Percentiles rank a stretch among this genome's conserved stretches.
phyloP scores from a whole-genome alignment of 2,329 filamentous ascomycete genomes.

The Colletotrichum destructivum region DNA sequence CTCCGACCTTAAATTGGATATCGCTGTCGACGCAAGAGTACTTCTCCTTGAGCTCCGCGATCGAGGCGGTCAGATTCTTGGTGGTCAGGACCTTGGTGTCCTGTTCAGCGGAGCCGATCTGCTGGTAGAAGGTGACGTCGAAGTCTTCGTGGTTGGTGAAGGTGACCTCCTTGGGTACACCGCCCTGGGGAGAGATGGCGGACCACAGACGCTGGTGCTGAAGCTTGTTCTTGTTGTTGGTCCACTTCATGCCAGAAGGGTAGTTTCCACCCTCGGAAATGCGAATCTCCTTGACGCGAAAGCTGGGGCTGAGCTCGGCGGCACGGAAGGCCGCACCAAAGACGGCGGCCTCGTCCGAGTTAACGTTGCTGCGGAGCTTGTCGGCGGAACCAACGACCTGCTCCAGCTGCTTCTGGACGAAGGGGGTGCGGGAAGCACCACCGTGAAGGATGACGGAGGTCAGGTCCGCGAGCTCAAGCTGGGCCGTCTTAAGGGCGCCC shows the following conservation, averaged over 20 bases:
- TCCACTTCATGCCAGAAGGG: slow-evolving; percentile 82
- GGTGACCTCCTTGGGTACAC: slow-evolving; percentile 84
- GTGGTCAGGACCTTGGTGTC: slow-evolving; percentile 79
- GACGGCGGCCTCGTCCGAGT: slow-evolving; percentile 95
- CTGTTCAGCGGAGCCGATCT: slow-evolving; percentile 71
- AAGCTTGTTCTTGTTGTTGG: slow-evolving; percentile 75
- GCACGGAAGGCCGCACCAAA: slow-evolving; percentile 97
- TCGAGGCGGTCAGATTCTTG: slow-evolving; percentile 87
- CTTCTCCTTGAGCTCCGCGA: slow-evolving; percentile 83
- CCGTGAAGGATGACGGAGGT: slow-evolving; percentile 95
- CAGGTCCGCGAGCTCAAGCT: slow-evolving; percentile 81
- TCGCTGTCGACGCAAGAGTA: slow-evolving; percentile 83
- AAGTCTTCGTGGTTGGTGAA: slow-evolving; percentile 90
- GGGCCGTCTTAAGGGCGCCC: slow-evolving; percentile 81
- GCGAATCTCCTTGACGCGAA: slow-evolving; percentile 97
- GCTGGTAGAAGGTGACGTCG: slow-evolving; percentile 83
- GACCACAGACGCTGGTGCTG: slow-evolving; percentile 89
- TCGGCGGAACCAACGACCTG: slow-evolving; percentile 78
- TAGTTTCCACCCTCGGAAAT: slow-evolving; percentile 84
- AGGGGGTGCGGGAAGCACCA: slow-evolving; percentile 90
- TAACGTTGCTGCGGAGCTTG: slow-evolving; percentile 94
- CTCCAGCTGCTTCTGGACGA: slow-evolving; percentile 92
- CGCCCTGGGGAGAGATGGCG: slow-evolving; percentile 80
- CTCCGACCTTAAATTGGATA: slow-evolving; percentile 83
- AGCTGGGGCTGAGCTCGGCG: slow-evolving; percentile 91